Evolutionary conservation across 2,329 filamentous ascomycete genomes (phyloP), one percentile per base, ranked within the genome.

Genomic region (Colletotrichum sp.): DNA sequence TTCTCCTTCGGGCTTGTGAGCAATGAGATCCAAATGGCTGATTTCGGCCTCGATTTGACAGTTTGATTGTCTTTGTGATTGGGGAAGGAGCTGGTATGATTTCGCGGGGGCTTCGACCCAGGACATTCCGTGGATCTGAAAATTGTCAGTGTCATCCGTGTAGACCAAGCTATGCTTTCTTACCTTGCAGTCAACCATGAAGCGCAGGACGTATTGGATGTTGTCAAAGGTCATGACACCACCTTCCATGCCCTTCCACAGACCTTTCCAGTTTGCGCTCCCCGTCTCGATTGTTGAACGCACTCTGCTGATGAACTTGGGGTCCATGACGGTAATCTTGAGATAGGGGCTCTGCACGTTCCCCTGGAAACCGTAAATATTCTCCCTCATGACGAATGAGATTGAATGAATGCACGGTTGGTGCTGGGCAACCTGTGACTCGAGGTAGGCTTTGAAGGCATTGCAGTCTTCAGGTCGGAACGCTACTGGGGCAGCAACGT

Each of bases 141-240:
- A 26, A 12, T 9, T 48, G 43, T 75, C 30, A 77, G 78, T 36
- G 61, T 56, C 43, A 60, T 21, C 24, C 15, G 8, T 8, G 32
- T 10, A 38, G 13, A 36, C 10, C 15, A 32, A 9, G 21, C n/a
- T 5, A 68, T 36, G 5, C 15, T 5, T 34, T 13, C 86, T 79
- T 87, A 95, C 93, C 84, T 96, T 94, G 79, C 94, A 97, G 84
- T 99, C 97, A 66, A 99, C 96, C 97, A 99, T 99, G 85, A 99
- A 98, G 67, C 97, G 91, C 78, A 98, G 86, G 30, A 98, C 92
- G 82, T 98, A 99, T 88, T 98, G 95, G 73, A 99, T 96, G 79
- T 94, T 98, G 87, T 99, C 97, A 80, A 96, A 99, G 0, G 97
- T 98, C 83, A 96, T 91, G 78, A 98, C 92, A 24, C 94, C 94